Evolutionary conservation across 1,139 yeast species (phyloP), one percentile per base, ranked within the genome.

Genomic region (Wickerhamomyces sp.): DNA sequence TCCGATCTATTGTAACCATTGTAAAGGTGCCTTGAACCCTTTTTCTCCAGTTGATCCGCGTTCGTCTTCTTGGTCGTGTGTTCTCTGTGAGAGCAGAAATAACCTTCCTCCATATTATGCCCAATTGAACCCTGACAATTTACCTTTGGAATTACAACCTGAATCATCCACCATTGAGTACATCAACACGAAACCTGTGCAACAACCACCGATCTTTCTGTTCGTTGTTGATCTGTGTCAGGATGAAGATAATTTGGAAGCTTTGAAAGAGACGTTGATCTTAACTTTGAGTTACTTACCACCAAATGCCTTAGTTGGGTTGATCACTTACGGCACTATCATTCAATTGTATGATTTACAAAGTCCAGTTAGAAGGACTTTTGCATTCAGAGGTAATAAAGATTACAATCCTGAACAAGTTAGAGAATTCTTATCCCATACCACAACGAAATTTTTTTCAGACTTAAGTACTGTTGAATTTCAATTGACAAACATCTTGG

Each of bases 211-310:
- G n/a, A 77, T 89, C 43, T 91, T 89, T 59, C 66, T 88, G 46
- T 87, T 87, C 57, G 93, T 88, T 23, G 80, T 91, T 49, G 99
- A 91, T 60, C 69, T 89, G 45, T 91, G 98, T 58, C 96, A 93
- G 60, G 97, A 93, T 54, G 87, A 79, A 39, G 98, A 91, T 53
- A 91, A 88, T 59, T 70, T 91, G 55, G 78, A 81, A 58, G 91
- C 96, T 10, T 72, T 91, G 59, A 87, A 87, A 59, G 96, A 88
- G 50, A 75, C 95, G 22, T 71, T 91, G 52, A 77, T 88, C 38
- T 79, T 87, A 40, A 78, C 95, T 12, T 71, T 93, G 49, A 75
- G 87, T 37, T 66, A 86, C 50, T 75, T 91, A 54, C 99, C 99
- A 21, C 94, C 95, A 30, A 88, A 91, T 55, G 93, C 96, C 2